Conservation (phyloP, 2,329 filamentous ascomycete species). For the Ambrosiella xylebori region DNA sequence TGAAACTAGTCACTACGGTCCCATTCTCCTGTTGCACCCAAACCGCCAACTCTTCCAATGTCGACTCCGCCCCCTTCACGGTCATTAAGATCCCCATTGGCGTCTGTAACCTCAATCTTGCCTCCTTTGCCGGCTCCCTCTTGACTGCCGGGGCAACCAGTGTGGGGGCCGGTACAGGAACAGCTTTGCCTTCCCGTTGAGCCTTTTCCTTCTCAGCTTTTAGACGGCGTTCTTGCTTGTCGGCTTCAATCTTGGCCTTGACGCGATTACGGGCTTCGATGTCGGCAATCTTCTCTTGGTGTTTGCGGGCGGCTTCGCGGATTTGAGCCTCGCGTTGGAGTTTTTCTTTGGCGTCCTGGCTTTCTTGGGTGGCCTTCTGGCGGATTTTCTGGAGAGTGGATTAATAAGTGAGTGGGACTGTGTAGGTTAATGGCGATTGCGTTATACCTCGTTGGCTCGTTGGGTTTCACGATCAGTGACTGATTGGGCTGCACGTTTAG, state of each 20-base stretch:
- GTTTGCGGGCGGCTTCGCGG: constrained; percentile 76
- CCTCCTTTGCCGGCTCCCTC: constrained; percentile 58
- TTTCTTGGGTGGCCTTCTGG: constrained; percentile 75
- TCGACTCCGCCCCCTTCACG: constrained; percentile 75
- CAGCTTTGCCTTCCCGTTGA: constrained; percentile 55
- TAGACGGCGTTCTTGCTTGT: constrained; percentile 74
- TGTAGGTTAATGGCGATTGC: neutral
- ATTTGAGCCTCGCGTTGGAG: constrained; percentile 75
- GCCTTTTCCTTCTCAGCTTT: constrained; percentile 80
- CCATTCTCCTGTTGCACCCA: constrained; percentile 56
- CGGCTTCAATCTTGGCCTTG: constrained; percentile 82
- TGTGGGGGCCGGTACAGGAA: constrained; percentile 24
- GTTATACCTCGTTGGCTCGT: constrained; percentile 63
- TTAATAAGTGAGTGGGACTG: neutral
- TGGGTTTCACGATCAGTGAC: constrained; percentile 62
- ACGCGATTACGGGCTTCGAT: constrained; percentile 74
- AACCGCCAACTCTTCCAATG: constrained; percentile 79
- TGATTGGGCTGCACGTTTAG: constrained; percentile 52
- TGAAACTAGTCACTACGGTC: constrained; percentile 55
- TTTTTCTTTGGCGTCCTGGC: constrained; percentile 79
- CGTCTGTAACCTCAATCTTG: constrained; percentile 68
- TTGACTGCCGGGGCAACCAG: constrained; percentile 34
- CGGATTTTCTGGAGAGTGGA: constrained; percentile 41
- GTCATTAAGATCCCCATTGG: constrained; percentile 60
- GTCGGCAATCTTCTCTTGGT: constrained; percentile 73